Base-by-base conservation (phyloP, 768 basidiomycete species). In the Phanerochaete sordida region DNA sequence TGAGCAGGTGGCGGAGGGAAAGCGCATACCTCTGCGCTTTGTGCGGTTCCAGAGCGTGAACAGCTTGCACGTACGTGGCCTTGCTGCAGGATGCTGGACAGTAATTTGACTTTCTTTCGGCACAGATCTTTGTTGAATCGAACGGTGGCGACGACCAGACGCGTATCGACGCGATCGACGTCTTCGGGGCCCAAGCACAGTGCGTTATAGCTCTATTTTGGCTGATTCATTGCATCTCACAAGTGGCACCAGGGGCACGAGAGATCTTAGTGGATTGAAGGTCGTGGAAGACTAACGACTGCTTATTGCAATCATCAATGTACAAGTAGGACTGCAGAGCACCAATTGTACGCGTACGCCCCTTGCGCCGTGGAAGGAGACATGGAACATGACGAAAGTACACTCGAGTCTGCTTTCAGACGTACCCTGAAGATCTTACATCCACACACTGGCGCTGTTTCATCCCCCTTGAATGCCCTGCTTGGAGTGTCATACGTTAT, bases 1-100 rank as follows among this genome's bases (percentile, higher is more conserved):
- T 61, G 80, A 80, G 31, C 80, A 84, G 62, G 79, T 80, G 19
- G 70, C 65, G 45, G 73, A 80, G 44, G 82, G 83, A 27, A 79
- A 77, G 23, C 76, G 70, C 46, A 75, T 90, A 45, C 63, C 76
- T 16, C 71, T 91, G 64, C 79, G 84, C 57, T 85, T 79, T 66
- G 89, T 91, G 16, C 77, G 86, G 31, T 90, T 92, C 70, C 88
- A 88, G 74, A 74, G 70, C 21, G 86, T 90, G 58, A 87, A 81
- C 59, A 82, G 79, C 50, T 69, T 91, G 27, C 85, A 87, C 69
- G 90, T 88, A 63, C 64, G 84, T 62, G 11, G 16, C 30, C 28
- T 11, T 4, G n/a, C n/a, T 28, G 31, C 39, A 30, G 8, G 21
- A 23, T 15, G 57, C 16, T 26, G 28, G 1, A 15, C 3, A 13